Conservation (phyloP, 441 rosid species). For the Biscutella laevigata region DNA sequence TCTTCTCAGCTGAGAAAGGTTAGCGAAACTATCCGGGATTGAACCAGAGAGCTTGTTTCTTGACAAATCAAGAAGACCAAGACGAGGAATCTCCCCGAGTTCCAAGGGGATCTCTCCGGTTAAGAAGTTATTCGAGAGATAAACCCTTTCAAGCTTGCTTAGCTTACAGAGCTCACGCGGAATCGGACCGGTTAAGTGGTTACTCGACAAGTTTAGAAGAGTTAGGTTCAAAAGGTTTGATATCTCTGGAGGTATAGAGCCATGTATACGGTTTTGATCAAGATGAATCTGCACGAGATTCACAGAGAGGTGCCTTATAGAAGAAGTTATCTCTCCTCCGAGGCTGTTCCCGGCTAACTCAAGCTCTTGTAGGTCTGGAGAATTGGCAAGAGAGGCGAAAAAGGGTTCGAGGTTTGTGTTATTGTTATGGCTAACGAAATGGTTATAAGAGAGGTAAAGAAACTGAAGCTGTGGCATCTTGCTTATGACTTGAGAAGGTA, state of each 20-base stretch:
- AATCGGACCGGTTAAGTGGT: constrained; percentile 61
- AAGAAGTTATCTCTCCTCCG: constrained; percentile 55
- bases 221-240: constrained; percentile 66
- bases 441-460: constrained; percentile 71
- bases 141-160: constrained; percentile 63
- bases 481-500: constrained; percentile 47
- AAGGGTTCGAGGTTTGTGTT: constrained; percentile 77
- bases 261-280: constrained; percentile 56
- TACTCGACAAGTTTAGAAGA: constrained; percentile 65
- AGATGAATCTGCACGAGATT: constrained; percentile 61
- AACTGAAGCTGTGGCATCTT: constrained; percentile 54
- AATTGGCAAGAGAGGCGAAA: constrained; percentile 49
- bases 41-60: constrained; percentile 67
- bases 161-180: constrained; percentile 53
- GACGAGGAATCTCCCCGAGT: constrained; percentile 50
- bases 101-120: constrained; percentile 65
- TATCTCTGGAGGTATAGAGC: constrained; percentile 64
- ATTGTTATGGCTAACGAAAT: constrained; percentile 49
- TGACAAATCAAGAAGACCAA: constrained; percentile 73
- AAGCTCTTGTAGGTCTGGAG: constrained; percentile 54
- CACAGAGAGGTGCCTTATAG: constrained; percentile 49
- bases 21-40: constrained; percentile 68
- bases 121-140: constrained; percentile 55
- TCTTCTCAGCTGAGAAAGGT: constrained; percentile 61
- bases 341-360: constrained; percentile 69